phyloP scores from a whole-genome alignment of 2,329 filamentous ascomycete genomes.

The Xylariales sp. region DNA sequence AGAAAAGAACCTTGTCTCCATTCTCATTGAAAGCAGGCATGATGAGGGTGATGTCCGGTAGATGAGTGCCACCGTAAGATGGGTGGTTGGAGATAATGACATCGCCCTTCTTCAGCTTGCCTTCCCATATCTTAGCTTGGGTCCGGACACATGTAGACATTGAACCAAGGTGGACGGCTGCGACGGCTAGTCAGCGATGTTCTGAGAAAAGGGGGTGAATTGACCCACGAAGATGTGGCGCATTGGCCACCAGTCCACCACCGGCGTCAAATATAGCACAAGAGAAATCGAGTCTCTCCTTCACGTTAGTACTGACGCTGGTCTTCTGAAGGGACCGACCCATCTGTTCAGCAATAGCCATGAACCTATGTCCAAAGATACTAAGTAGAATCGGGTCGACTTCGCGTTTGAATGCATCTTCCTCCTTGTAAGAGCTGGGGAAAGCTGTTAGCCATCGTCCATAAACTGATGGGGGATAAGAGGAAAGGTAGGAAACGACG shows the following conservation, averaged over 20 bases:
- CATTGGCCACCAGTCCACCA: constrained; percentile 73
- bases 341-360: constrained; percentile 85
- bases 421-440: constrained; percentile 21
- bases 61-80: constrained; percentile 77
- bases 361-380: constrained; percentile 78
- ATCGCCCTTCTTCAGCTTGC: constrained; percentile 72
- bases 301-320: constrained; percentile 74
- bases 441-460: no score
- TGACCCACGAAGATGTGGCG: constrained; percentile 60
- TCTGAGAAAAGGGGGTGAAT: no score
- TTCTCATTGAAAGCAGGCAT: constrained; percentile 67
- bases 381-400: constrained; percentile 73
- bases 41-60: constrained; percentile 78
- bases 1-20: constrained; percentile 72
- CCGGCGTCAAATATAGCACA: constrained; percentile 75
- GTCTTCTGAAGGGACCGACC: constrained; percentile 74
- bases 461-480: no score
- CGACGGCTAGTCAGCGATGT: background rate
- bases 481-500: no score
- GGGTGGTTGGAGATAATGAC: constrained; percentile 83
- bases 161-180: constrained; percentile 68
- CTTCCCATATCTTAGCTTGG: constrained; percentile 76
- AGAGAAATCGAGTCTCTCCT: constrained; percentile 78
- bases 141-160: constrained; percentile 82
- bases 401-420: constrained; percentile 30